Evolutionary conservation across 768 basidiomycete species (phyloP), one percentile per base, ranked within the genome.

Genomic region (Collybia nuda): DNA sequence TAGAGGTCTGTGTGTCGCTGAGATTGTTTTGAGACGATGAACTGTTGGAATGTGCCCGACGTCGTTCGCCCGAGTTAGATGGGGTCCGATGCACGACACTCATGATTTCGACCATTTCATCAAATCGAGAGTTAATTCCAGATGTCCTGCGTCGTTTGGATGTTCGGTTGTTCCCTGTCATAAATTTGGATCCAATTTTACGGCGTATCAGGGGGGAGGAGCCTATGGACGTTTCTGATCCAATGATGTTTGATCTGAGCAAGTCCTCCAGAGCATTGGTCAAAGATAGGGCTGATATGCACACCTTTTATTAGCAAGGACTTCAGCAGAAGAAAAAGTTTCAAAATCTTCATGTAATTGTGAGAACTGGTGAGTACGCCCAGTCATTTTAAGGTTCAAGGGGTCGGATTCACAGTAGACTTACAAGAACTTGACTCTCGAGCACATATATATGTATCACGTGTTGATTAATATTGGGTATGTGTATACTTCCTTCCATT

Each of bases 41-140:
- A 6, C 71, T 65, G 6, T 70, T 68, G 19, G 77, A 80, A 28
- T 61, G 58, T 7, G 63, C 56, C 36, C 72, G 68, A 23, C 58
- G 64, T 28, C 70, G 60, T 44, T 32, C 53, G 57, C 29, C 18
- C 45, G n/a, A n/a, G n/a, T 45, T 58, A 40, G 47, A 55, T 39
- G 67, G 58, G 44, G 51, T 59, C 47, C 66, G 57, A 54, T 67
- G 62, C 36, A 69, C 61, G n/a, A 67, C 54, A 47, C 79, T 74
- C 69, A 86, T 80, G 2, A 78, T 73, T 44, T 80, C 73, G 24
- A 88, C 67, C 87, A 90, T 89, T 39, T 72, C 72, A 62, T 89
- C 86, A 56, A 81, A 86, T 35, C 78, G 78, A 28, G 74, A 62
- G 56, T 88, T 89, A 43, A 84, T 65, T 6, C 76, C 76, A 32